Percentiles rank a stretch among this genome's conserved stretches.
Evolutionary conservation across 441 rosid species (phyloP).

Genomic region (Gossypium trilobum): DNA sequence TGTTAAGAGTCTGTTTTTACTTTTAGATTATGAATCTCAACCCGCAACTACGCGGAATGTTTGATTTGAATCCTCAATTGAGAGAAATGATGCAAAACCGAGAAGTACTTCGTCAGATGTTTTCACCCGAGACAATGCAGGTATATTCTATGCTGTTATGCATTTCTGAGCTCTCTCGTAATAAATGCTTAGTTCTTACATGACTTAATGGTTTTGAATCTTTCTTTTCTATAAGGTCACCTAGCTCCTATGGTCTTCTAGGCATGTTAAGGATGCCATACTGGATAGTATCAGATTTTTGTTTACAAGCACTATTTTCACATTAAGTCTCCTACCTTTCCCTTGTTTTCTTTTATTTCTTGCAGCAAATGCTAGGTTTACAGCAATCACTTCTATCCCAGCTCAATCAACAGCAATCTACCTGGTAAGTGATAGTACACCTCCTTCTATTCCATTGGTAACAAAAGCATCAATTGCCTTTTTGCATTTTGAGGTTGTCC

Average conservation of each 20-base stretch:
- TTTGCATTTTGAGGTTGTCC: neutral
- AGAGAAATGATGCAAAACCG: constrained; percentile 75
- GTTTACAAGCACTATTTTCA: neutral
- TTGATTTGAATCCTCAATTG: constrained; percentile 54
- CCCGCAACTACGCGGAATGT: constrained; percentile 55
- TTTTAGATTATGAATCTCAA: constrained; percentile 45
- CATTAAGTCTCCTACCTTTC: constrained; percentile 6
- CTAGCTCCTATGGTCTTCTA: constrained; percentile 10
- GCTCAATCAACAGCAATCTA: constrained; percentile 32
- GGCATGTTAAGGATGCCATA: neutral
- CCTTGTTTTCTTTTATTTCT: constrained; percentile 6
- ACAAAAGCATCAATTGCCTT: neutral
- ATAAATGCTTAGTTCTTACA: neutral
- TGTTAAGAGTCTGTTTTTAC: constrained; percentile 6
- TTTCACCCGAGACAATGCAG: constrained; percentile 61
- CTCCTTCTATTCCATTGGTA: neutral
- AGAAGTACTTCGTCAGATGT: constrained; percentile 53
- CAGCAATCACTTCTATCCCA: constrained; percentile 49
- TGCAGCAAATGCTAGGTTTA: constrained; percentile 50
- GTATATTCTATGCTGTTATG: constrained; percentile 19
- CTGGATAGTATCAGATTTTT: neutral
- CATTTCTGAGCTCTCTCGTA: neutral
- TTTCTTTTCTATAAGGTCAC: neutral
- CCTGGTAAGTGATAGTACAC: constrained; percentile 33
- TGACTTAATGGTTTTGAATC: neutral